Conservation (phyloP, 805 yeast genomes). For the Cyberlindnera meyerae region DNA sequence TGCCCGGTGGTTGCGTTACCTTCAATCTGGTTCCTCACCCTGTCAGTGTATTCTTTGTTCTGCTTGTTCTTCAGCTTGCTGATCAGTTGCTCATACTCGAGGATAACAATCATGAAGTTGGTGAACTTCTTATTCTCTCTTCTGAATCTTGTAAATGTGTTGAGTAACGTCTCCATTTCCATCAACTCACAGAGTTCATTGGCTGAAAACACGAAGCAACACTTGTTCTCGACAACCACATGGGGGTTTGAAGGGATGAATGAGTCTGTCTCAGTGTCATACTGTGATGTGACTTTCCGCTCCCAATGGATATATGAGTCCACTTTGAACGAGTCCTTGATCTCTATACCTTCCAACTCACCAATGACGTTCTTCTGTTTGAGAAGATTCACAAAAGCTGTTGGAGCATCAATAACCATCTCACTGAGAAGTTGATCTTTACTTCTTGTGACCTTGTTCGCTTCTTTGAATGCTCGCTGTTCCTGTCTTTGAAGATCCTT, state of each 20-base stretch:
- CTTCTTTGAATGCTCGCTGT: constrained; percentile 24
- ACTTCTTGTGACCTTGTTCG: constrained; percentile 36
- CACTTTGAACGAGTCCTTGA: constrained; percentile 19
- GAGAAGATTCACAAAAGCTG: constrained; percentile 26
- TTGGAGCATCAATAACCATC: constrained; percentile 43
- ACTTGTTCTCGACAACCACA: constrained; percentile 37
- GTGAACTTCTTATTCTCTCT: constrained; percentile 20
- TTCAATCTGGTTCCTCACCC: constrained; percentile 26
- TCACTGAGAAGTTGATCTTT: constrained; percentile 48
- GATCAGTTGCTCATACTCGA: constrained; percentile 44
- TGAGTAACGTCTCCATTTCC: constrained; percentile 23
- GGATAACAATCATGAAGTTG: constrained; percentile 40
- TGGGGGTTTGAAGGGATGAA: constrained; percentile 49
- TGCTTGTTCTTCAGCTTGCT: constrained; percentile 39
- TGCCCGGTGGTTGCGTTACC: not conserved
- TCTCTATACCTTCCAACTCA: constrained; percentile 22
- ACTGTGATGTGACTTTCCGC: constrained; percentile 43
- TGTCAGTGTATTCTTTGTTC: constrained; percentile 40
- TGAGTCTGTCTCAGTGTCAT: constrained; percentile 42
- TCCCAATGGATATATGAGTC: constrained; percentile 40
- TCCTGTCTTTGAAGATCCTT: constrained; percentile 10
- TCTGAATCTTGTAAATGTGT: constrained; percentile 22
- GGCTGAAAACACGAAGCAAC: constrained; percentile 44
- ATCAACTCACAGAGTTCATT: constrained; percentile 37
- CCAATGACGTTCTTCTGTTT: constrained; percentile 23